A percentile compares a stretch with the other conserved stretches of the same genome.
These are phyloP conservation scores for Suillus luteus DNA, from an alignment of 768 basidiomycete genomes.

Conservation along the genomic window DNA sequence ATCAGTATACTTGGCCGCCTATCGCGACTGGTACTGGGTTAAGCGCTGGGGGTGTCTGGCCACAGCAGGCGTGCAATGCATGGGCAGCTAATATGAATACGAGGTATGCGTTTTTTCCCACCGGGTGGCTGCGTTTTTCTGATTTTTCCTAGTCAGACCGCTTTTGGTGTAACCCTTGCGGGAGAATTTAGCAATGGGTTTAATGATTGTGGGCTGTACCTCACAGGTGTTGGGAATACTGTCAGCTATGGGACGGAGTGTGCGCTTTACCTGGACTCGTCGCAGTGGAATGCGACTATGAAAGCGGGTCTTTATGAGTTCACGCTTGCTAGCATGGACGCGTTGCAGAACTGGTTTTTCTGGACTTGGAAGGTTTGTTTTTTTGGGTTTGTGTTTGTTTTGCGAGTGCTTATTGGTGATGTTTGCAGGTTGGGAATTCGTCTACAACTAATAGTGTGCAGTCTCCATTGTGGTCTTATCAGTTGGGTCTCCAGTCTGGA, in stretches of 20 bases:
- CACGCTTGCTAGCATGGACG: slow-evolving; percentile 63
- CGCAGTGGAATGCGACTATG: slow-evolving; percentile 51
- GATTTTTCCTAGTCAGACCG: slow-evolving; percentile 37
- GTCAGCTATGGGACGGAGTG: slow-evolving; percentile 35
- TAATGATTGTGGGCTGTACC: slow-evolving; percentile 65
- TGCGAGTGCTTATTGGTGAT: slow-evolving; percentile 10
- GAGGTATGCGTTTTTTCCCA: slow-evolving; percentile 37
- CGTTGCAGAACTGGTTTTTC: slow-evolving; percentile 68
- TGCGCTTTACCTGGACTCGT: slow-evolving; percentile 49
- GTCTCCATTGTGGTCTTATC: slow-evolving; percentile 70
- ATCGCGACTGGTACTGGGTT: slow-evolving; percentile 35
- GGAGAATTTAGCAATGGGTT: slow-evolving; percentile 77
- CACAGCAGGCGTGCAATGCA: slow-evolving; percentile 49
- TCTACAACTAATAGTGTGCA: slow-evolving; percentile 46
- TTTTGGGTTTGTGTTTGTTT: slow-evolving; percentile 4
- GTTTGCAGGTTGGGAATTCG: slow-evolving; percentile 55
- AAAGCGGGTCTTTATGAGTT: slow-evolving; percentile 56
- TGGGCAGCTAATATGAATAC: slow-evolving; percentile 62
- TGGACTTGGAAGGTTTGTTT: slow-evolving; percentile 75
- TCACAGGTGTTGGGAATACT: slow-evolving; percentile 36
- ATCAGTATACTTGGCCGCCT: slow-evolving; percentile 34
- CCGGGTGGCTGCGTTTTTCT: neutral
- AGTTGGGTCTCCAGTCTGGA: slow-evolving; percentile 68
- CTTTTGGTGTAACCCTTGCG: slow-evolving; percentile 70
- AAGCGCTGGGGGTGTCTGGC: slow-evolving; percentile 47